Evolutionary conservation across 2,329 filamentous ascomycete species (phyloP).

Genomic region (Ramularia collo-cygni): DNA sequence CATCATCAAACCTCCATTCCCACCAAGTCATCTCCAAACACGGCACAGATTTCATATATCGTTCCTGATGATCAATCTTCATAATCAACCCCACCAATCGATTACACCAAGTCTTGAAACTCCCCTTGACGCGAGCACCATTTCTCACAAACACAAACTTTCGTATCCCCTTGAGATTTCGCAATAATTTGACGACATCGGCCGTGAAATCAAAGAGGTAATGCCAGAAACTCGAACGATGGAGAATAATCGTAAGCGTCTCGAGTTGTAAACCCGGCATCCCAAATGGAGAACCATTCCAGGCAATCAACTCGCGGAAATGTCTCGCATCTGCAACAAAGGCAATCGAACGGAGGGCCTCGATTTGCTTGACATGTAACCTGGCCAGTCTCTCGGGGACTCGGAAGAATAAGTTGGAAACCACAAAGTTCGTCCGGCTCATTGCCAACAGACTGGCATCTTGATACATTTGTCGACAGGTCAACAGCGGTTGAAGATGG

Average conservation of each 20-base stretch:
- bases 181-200: conserved; percentile 29
- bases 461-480: conserved; percentile 32
- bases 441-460: conserved; percentile 33
- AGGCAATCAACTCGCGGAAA: conserved; percentile 28
- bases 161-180: conserved; percentile 29
- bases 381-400: conserved; percentile 22
- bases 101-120: conserved; percentile 34
- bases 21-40: conserved; percentile 34
- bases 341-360: conserved; percentile 28
- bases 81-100: conserved; percentile 34
- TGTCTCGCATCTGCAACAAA: conserved; percentile 27
- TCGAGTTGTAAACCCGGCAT: conserved; percentile 27
- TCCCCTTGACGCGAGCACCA: conserved; percentile 30
- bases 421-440: conserved; percentile 30
- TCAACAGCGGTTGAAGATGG: conserved; percentile 30
- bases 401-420: conserved; percentile 29
- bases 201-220: conserved; percentile 31
- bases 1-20: conserved; percentile 31
- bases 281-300: conserved; percentile 30
- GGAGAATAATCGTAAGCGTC: conserved; percentile 28
- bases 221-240: conserved; percentile 28
- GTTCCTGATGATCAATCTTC: conserved; percentile 35
- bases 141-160: conserved; percentile 32
- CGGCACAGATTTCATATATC: conserved; percentile 31
- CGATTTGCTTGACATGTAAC: conserved; percentile 25